Conservation (phyloP, 78 protist species). For the Chrysochromulina parva region DNA sequence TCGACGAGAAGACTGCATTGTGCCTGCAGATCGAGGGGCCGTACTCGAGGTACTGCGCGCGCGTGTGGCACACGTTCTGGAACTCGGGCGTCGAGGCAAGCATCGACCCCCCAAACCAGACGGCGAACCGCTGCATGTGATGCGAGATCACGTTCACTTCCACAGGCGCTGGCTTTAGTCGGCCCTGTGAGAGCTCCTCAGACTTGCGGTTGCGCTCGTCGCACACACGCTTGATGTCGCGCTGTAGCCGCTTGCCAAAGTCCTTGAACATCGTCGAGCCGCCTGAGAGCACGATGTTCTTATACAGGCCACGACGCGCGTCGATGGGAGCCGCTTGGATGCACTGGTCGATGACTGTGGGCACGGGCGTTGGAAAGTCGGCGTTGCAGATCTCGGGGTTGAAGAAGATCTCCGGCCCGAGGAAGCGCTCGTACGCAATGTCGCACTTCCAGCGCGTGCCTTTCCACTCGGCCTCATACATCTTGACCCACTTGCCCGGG, state of each 20-base stretch:
- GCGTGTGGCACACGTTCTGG: conserved; percentile 83
- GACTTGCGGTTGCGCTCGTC: conserved; percentile 58
- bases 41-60: conserved; percentile 92
- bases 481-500: conserved; percentile 79
- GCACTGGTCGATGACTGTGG: conserved; percentile 69
- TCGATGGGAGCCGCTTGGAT: conserved; percentile 88
- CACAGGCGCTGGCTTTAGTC: conserved; percentile 75
- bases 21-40: conserved; percentile 93
- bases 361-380: conserved; percentile 91
- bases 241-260: conserved; percentile 90
- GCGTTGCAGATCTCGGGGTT: conserved; percentile 95
- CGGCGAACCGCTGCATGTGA: conserved; percentile 94
- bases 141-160: conserved; percentile 95
- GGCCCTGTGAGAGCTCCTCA: conserved; percentile 70
- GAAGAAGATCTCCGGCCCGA: conserved; percentile 99
- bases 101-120: conserved; percentile 92
- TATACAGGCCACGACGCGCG: conserved; percentile 87
- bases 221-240: conserved; percentile 80
- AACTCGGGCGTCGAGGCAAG: conserved; percentile 93
- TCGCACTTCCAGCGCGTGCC: conserved; percentile 69
- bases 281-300: conserved; percentile 97
- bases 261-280: conserved; percentile 99
- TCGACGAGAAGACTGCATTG: conserved; percentile 77
- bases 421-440: conserved; percentile 98
- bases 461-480: conserved; percentile 20